Evolutionary conservation across 176 grass and related monocot genomes (phyloP).

Genomic region (Oryza nivara): DNA sequence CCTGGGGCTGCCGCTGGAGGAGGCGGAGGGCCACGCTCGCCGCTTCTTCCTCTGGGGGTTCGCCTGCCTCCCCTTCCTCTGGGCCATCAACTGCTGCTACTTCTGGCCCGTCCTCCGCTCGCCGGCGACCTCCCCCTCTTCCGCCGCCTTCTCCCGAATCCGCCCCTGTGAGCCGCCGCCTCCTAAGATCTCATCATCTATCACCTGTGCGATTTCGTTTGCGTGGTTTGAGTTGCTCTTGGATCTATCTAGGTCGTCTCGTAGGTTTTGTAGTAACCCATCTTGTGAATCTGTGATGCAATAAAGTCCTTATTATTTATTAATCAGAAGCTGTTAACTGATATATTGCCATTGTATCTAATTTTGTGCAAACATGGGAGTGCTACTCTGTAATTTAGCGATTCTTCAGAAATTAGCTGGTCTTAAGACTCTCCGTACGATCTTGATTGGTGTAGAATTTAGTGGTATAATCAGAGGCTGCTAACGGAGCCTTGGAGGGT

Average conservation of each 20-base stretch:
- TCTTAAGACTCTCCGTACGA: background rate
- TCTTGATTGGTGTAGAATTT: background rate
- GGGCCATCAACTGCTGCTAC: slow-evolving; percentile 97
- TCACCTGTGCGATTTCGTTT: background rate
- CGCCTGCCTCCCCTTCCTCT: slow-evolving; percentile 86
- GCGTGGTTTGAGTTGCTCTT: background rate
- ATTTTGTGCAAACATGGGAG: background rate
- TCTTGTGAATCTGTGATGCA: background rate
- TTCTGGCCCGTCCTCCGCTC: slow-evolving; percentile 89
- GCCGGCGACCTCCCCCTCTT: slow-evolving; percentile 19
- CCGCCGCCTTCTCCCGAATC: slow-evolving; percentile 58
- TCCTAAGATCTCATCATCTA: slow-evolving; percentile 30
- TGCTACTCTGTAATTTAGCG: background rate
- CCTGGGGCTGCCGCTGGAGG: slow-evolving; percentile 75
- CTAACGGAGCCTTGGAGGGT: background rate
- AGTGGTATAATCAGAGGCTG: background rate
- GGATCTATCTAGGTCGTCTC: background rate
- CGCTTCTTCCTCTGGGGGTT: slow-evolving; percentile 94
- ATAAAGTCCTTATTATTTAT: background rate
- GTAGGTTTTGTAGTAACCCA: background rate
- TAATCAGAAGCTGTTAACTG: background rate
- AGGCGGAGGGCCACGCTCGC: slow-evolving; percentile 66
- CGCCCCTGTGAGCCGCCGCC: slow-evolving; percentile 73
- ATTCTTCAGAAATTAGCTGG: background rate
- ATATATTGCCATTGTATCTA: background rate